Base-by-base conservation (phyloP, 805 yeast genomes). In the Suhomyces sp. region DNA sequence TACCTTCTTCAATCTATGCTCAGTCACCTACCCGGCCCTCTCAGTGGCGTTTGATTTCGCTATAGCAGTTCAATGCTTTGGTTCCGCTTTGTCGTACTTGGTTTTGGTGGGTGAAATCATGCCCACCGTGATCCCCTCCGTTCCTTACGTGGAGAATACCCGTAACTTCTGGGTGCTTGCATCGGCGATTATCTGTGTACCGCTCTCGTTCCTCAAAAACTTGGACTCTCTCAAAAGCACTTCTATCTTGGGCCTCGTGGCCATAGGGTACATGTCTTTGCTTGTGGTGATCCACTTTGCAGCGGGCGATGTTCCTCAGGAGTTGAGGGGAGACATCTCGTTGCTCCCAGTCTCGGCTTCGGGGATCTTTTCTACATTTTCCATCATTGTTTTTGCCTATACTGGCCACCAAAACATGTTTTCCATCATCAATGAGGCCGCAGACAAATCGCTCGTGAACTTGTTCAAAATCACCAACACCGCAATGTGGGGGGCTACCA, bases 401-500 rank as follows among this genome's bases (percentile, higher is more conserved):
- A 93, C 98, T 0, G 94, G 97, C 62, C 97, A 93, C 65, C 97
- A 93, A 68, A 93, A 93, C 71, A 90, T 90, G 90, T 90, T 90
- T 62, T 84, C 96, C 1, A 82, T 92, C 51, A 81, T 91, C 51
- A 93, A 92, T 62, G 98, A 93, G 71, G 79, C 92, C 27, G 70
- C 68, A 29, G 83, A 83, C 58, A 79, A 78, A 55, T 72, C 87
- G 0, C 70, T 80, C n/a, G 54, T 64, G 6, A 73, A 71, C 33
- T 73, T 84, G 55, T 70, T 75, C 52, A 68, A 62, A 17, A 76
- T 89, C 38, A 80, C 86, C 22, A 54, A 68, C 17, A 57, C 70
- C 7, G 84, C 92, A 1, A 81, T 90, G 55, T 74, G 79, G 0
- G 66, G 81, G 4, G 88, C 97, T 1, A 74, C 84, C 54, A 50